A percentile compares a stretch with the other conserved stretches of the same genome.
phyloP scores from a whole-genome alignment of 257 asterid species.

The Ehretia macrophylla region DNA sequence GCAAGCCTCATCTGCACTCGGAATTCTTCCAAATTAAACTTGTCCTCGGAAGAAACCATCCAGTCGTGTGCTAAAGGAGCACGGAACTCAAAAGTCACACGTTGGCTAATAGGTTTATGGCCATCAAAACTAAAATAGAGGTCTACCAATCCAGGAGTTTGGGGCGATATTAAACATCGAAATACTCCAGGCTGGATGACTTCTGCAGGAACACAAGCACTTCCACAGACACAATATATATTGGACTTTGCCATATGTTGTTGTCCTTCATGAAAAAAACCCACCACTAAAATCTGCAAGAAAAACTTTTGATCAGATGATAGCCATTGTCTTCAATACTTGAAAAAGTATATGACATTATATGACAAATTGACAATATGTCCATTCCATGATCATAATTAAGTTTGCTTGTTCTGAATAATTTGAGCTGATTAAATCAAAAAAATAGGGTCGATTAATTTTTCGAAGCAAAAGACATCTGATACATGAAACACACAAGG shows the following conservation, averaged over 20 bases:
- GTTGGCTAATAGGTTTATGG: constrained; percentile 70
- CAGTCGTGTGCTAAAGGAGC: constrained; percentile 40
- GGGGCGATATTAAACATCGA: constrained; percentile 64
- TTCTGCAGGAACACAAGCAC: constrained; percentile 49
- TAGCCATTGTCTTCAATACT: not conserved
- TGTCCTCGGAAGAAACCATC: constrained; percentile 30
- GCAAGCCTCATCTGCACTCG: constrained; percentile 77
- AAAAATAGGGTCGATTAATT: too few species aligned
- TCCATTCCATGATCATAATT: too few species aligned
- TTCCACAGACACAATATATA: constrained; percentile 68
- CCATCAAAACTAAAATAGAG: constrained; percentile 81
- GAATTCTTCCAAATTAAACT: constrained; percentile 59
- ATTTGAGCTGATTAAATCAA: too few species aligned
- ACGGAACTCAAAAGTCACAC: constrained; percentile 65
- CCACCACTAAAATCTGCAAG: constrained; percentile 80
- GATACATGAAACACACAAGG: too few species aligned
- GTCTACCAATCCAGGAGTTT: constrained; percentile 58
- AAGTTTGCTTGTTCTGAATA: too few species aligned
- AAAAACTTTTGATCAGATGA: constrained; percentile 4
- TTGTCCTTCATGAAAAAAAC: constrained; percentile 51
- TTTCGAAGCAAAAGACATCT: too few species aligned
- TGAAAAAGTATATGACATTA: too few species aligned
- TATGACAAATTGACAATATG: too few species aligned
- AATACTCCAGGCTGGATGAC: constrained; percentile 74
- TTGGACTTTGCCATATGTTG: constrained; percentile 33